phyloP scores from a whole-genome alignment of 1,139 yeast species.

The Candida anutae region DNA sequence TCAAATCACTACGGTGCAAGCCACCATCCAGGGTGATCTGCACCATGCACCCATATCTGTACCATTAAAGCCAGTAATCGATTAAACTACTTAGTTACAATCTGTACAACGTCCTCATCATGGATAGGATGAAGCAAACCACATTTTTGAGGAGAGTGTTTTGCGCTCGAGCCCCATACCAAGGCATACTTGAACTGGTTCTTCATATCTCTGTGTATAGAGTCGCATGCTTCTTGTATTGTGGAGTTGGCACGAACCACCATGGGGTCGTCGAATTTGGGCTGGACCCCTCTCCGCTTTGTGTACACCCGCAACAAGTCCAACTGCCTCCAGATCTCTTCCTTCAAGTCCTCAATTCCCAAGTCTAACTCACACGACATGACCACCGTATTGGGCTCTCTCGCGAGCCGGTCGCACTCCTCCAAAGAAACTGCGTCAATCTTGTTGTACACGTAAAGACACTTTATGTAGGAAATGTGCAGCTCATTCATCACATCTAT shows the following conservation, averaged over 20 bases:
- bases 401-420: slow-evolving; percentile 86
- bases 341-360: slow-evolving; percentile 82
- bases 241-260: slow-evolving; percentile 78
- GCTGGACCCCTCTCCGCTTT: slow-evolving; percentile 69
- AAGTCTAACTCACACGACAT: slow-evolving; percentile 86
- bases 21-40: neutral
- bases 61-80: neutral
- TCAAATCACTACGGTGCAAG: neutral
- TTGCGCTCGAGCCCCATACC: slow-evolving; percentile 95
- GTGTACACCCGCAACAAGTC: slow-evolving; percentile 78
- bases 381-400: slow-evolving; percentile 87
- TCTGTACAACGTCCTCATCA: slow-evolving; percentile 92
- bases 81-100: slow-evolving; percentile 60
- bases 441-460: slow-evolving; percentile 90
- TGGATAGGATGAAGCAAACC: slow-evolving; percentile 77
- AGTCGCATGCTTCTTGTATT: slow-evolving; percentile 82
- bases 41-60: neutral
- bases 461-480: slow-evolving; percentile 82
- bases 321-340: slow-evolving; percentile 88
- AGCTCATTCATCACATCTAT: slow-evolving; percentile 86
- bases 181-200: slow-evolving; percentile 87
- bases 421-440: slow-evolving; percentile 92
- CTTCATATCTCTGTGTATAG: slow-evolving; percentile 88
- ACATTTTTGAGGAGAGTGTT: slow-evolving; percentile 95
- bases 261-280: slow-evolving; percentile 83